A percentile compares a stretch with the other conserved stretches of the same genome.
phyloP scores from a whole-genome alignment of 1,284 basidiomycete species.

The Microbotryum saponariae region DNA sequence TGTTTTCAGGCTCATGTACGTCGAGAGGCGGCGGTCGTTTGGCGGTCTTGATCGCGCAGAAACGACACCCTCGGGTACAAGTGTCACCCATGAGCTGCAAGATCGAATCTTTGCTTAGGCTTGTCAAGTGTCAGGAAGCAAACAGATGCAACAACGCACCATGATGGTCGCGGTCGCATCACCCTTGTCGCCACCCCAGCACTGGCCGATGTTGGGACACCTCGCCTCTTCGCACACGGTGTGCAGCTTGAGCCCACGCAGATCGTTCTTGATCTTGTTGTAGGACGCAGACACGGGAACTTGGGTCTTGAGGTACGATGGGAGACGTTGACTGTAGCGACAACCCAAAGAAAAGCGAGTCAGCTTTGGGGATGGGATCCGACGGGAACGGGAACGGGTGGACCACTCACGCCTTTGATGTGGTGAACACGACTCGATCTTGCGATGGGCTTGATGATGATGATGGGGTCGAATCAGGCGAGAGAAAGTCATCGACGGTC shows the following conservation, averaged over 20 bases:
- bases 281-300: conserved; percentile 78
- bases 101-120: background rate
- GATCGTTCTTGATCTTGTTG: conserved; percentile 87
- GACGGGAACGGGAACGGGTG: background rate
- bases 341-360: too few relatives aligned
- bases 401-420: conserved; percentile 57
- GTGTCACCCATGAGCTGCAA: conserved; percentile 96
- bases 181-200: conserved; percentile 84
- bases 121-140: too few relatives aligned
- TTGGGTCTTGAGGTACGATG: conserved; percentile 78
- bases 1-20: conserved; percentile 94
- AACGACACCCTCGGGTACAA: conserved; percentile 94
- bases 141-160: conserved; percentile 49
- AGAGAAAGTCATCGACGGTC: conserved; percentile 75
- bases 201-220: conserved; percentile 98
- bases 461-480: conserved; percentile 47
- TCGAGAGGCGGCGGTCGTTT: conserved; percentile 80
- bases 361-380: background rate
- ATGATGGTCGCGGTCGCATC: conserved; percentile 98
- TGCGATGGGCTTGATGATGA: conserved; percentile 9
- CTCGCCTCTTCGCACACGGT: conserved; percentile 98
- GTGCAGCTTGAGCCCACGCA: conserved; percentile 81
- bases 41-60: conserved; percentile 96
- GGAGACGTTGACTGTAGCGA: conserved; percentile 73
- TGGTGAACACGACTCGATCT: conserved; percentile 68